Conservation (phyloP, 495 filamentous ascomycete species). For the Podospora appendiculata region DNA sequence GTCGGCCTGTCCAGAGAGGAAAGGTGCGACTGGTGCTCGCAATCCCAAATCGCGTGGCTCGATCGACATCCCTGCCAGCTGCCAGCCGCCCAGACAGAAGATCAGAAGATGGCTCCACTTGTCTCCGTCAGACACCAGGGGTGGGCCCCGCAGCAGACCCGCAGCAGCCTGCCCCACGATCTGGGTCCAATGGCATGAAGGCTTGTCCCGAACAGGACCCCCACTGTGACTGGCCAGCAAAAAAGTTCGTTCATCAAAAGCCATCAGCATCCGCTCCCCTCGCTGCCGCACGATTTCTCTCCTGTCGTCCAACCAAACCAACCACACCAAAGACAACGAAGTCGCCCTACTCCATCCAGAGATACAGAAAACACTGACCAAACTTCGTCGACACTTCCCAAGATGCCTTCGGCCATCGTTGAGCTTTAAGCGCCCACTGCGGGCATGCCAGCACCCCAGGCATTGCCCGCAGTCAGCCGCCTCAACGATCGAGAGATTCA, state of each 20-base stretch:
- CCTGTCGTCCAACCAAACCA: conserved; percentile 25
- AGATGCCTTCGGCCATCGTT: conserved; percentile 81
- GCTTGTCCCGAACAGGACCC: too few species aligned
- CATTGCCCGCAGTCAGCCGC: conserved; percentile 68
- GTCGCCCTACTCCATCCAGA: conserved; percentile 48
- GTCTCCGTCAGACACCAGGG: too few species aligned
- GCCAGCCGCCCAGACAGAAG: not conserved
- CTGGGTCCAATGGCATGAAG: not conserved
- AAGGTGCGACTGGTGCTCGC: too few species aligned
- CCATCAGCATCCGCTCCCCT: conserved; percentile 22
- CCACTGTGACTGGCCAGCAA: conserved; percentile 15
- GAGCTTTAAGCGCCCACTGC: conserved; percentile 91
- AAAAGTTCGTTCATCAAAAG: conserved; percentile 27
- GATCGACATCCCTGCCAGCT: not conserved
- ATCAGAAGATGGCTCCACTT: not conserved
- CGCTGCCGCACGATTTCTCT: conserved; percentile 24
- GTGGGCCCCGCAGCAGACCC: not conserved
- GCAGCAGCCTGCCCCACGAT: conserved; percentile 12
- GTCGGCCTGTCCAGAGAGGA: too few species aligned
- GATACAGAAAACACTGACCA: conserved; percentile 28
- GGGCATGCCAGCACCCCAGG: conserved; percentile 44
- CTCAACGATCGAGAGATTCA: conserved; percentile 60
- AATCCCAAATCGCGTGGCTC: too few species aligned
- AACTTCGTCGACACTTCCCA: conserved; percentile 72
- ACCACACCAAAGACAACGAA: conserved; percentile 55